phyloP scores from a whole-genome alignment of 352 stramenopile genomes.

The Phytophthora megakarya region DNA sequence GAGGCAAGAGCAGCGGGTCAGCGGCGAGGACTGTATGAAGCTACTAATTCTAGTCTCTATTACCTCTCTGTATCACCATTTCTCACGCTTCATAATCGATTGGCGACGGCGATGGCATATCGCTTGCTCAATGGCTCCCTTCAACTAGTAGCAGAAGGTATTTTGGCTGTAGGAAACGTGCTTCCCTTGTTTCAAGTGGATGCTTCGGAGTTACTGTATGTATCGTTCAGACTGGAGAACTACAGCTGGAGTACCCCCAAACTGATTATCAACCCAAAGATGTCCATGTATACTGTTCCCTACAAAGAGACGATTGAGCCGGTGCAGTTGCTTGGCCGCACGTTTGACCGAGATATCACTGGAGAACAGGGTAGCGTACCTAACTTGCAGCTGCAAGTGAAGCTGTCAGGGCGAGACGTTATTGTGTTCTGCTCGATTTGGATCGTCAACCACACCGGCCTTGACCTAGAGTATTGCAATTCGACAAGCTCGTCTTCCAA shows the following conservation, averaged over 20 bases:
- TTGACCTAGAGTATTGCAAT: slow-evolving; percentile 88
- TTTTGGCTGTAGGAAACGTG: slow-evolving; percentile 83
- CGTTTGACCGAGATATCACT: slow-evolving; percentile 70
- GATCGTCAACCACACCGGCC: slow-evolving; percentile 87
- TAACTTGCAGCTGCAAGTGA: slow-evolving; percentile 84
- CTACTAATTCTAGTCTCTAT: slow-evolving; percentile 85
- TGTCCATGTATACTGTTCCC: slow-evolving; percentile 63
- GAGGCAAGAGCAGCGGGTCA: slow-evolving; percentile 78
- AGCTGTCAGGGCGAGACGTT: slow-evolving; percentile 76
- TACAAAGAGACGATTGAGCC: slow-evolving; percentile 83
- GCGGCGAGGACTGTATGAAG: slow-evolving; percentile 78
- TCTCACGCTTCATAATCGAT: slow-evolving; percentile 82
- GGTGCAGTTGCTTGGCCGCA: slow-evolving; percentile 66
- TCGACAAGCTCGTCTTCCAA: slow-evolving; percentile 77
- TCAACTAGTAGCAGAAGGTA: slow-evolving; percentile 84
- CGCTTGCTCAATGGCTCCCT: slow-evolving; percentile 81
- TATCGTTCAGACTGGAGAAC: slow-evolving; percentile 88
- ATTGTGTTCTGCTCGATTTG: slow-evolving; percentile 89
- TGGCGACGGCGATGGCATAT: slow-evolving; percentile 85
- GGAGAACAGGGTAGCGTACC: slow-evolving; percentile 80
- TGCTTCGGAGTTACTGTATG: slow-evolving; percentile 59
- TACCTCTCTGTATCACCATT: slow-evolving; percentile 85
- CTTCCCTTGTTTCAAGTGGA: slow-evolving; percentile 87
- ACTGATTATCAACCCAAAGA: slow-evolving; percentile 79
- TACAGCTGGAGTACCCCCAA: slow-evolving; percentile 88